These are phyloP conservation scores for Aureobasidium subglaciale DNA, from an alignment of 2,329 filamentous ascomycete species.

Conservation along the genomic window DNA sequence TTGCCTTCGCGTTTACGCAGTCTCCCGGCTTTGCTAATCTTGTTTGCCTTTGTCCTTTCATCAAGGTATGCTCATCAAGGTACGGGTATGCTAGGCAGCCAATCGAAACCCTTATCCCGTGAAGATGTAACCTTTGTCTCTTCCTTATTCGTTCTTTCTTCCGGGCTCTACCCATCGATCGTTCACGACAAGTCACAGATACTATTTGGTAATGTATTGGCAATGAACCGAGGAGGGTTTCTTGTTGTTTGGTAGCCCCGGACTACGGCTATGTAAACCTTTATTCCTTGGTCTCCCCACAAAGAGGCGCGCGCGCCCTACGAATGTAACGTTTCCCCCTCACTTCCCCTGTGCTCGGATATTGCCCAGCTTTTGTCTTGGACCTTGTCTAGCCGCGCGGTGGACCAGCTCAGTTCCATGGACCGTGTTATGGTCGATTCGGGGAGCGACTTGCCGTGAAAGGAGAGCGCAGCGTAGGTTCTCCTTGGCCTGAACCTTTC, in stretches of 20 bases:
- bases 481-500: background rate
- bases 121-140: background rate
- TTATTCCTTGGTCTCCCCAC: background rate
- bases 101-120: background rate
- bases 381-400: constrained; percentile 8
- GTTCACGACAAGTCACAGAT: background rate
- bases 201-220: constrained; percentile 12
- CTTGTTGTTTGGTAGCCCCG: constrained; percentile 7
- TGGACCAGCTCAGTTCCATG: background rate
- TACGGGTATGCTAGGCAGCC: no score
- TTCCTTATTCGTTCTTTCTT: background rate
- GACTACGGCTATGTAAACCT: constrained; percentile 11
- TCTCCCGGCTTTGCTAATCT: no score
- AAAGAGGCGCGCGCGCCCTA: background rate
- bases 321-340: background rate
- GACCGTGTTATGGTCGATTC: background rate
- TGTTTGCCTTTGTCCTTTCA: background rate
- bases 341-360: background rate
- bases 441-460: background rate
- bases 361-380: background rate
- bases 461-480: background rate
- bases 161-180: background rate
- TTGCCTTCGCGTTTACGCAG: background rate
- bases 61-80: background rate
- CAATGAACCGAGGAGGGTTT: background rate